Percentiles rank a stretch among this genome's conserved stretches.
phyloP scores from a whole-genome alignment of 2,329 filamentous ascomycete genomes.

The Trichoderma guizhouense region DNA sequence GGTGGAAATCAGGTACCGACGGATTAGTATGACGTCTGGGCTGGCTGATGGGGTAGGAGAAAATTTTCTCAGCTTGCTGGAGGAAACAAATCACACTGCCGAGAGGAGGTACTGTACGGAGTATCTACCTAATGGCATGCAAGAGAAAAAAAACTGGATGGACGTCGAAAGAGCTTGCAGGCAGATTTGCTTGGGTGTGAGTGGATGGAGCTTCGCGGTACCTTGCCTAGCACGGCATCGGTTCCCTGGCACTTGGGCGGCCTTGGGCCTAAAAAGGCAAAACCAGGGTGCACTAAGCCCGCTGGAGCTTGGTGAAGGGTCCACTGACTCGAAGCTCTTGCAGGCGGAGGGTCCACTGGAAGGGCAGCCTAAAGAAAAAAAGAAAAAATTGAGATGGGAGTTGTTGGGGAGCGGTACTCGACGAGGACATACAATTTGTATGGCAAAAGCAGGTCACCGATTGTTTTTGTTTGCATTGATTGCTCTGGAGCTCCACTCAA shows the following conservation, averaged over 20 bases:
- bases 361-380: background rate
- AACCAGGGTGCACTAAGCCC: constrained; percentile 5
- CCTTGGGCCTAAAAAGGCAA: constrained; percentile 9
- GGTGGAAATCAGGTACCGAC: background rate
- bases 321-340: constrained; percentile 5
- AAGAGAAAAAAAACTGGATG: background rate
- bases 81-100: background rate
- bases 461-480: background rate
- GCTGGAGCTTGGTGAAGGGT: constrained; percentile 5
- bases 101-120: background rate
- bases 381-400: background rate
- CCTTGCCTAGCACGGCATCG: constrained; percentile 10
- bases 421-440: background rate
- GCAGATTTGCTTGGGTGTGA: background rate
- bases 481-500: background rate
- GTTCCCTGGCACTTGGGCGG: background rate
- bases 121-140: background rate
- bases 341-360: constrained; percentile 9
- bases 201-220: constrained; percentile 2
- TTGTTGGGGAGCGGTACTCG: background rate
- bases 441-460: constrained; percentile 3
- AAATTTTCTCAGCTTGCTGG: constrained; percentile 7
- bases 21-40: background rate
- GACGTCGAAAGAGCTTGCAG: constrained; percentile 12
- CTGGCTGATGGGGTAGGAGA: background rate